phyloP scores from a whole-genome alignment of 345 rosid genomes.

The Aquilaria yunnanensis region DNA sequence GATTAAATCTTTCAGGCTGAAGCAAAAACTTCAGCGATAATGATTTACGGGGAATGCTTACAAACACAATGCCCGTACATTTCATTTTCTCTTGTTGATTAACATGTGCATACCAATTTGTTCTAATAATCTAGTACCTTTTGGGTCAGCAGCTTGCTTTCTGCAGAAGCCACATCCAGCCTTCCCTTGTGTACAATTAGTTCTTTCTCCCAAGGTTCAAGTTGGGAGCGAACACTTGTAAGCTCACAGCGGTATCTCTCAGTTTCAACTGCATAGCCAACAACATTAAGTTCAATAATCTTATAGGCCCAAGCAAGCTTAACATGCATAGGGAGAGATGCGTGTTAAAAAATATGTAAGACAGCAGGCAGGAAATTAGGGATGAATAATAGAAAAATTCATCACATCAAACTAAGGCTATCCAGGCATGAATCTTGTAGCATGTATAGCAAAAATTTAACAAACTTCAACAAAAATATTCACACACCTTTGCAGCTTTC shows the following conservation, averaged over 20 bases:
- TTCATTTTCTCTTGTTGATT: neutral
- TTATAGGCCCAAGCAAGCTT: no score
- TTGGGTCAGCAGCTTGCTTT: constrained; percentile 65
- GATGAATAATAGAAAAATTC: no score
- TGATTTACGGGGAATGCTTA: neutral
- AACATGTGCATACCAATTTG: constrained; percentile 7
- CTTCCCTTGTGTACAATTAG: constrained; percentile 85
- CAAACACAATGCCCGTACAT: neutral
- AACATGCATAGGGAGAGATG: neutral
- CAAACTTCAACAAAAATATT: constrained; percentile 7
- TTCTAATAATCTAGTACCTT: constrained; percentile 45
- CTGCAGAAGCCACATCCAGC: constrained; percentile 82
- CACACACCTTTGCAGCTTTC: constrained; percentile 70
- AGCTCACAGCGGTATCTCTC: constrained; percentile 81
- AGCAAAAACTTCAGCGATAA: neutral
- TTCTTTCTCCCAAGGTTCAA: constrained; percentile 94
- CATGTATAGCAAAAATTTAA: constrained; percentile 6
- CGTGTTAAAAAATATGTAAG: neutral
- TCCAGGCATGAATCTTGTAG: no score
- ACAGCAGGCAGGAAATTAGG: no score
- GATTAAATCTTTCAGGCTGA: constrained; percentile 4
- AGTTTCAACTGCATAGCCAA: constrained; percentile 61
- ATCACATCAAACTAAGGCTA: neutral
- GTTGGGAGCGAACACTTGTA: constrained; percentile 64
- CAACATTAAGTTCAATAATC: constrained; percentile 2